phyloP scores from a whole-genome alignment of 2,329 filamentous ascomycete genomes.

The Botrytis paeoniae region DNA sequence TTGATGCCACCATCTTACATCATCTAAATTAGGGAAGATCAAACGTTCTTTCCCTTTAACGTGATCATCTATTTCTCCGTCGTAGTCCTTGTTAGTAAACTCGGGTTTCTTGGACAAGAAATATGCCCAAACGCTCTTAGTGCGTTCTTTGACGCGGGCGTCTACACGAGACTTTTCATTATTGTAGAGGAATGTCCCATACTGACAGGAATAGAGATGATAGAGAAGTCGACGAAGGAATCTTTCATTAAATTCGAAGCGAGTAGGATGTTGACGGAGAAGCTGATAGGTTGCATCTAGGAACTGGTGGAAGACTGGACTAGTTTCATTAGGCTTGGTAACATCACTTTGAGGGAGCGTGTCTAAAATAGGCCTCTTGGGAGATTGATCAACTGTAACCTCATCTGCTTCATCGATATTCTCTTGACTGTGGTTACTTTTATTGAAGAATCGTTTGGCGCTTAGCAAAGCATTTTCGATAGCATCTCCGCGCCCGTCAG shows the following conservation, averaged over 20 bases:
- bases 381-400: slow-evolving; percentile 33
- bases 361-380: slow-evolving; percentile 36
- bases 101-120: slow-evolving; percentile 78
- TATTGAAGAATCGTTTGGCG: slow-evolving; percentile 87
- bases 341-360: slow-evolving; percentile 52
- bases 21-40: slow-evolving; percentile 71
- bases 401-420: slow-evolving; percentile 49
- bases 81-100: slow-evolving; percentile 80
- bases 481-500: slow-evolving; percentile 57
- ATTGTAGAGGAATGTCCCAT: slow-evolving; percentile 94
- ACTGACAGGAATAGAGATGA: slow-evolving; percentile 93
- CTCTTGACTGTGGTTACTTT: slow-evolving; percentile 66
- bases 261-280: slow-evolving; percentile 75
- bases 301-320: slow-evolving; percentile 97
- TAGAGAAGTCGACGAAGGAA: slow-evolving; percentile 88
- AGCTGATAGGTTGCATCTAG: slow-evolving; percentile 92
- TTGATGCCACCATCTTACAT: slow-evolving; percentile 93
- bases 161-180: slow-evolving; percentile 84
- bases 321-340: slow-evolving; percentile 85
- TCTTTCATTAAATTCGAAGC: slow-evolving; percentile 95
- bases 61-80: slow-evolving; percentile 71
- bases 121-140: slow-evolving; percentile 92
- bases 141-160: slow-evolving; percentile 64
- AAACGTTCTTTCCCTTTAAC: slow-evolving; percentile 77
- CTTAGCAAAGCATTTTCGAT: slow-evolving; percentile 82